These are phyloP conservation scores for Ganoderma sinense DNA, from an alignment of 1,284 basidiomycete species.

Conservation along the genomic window DNA sequence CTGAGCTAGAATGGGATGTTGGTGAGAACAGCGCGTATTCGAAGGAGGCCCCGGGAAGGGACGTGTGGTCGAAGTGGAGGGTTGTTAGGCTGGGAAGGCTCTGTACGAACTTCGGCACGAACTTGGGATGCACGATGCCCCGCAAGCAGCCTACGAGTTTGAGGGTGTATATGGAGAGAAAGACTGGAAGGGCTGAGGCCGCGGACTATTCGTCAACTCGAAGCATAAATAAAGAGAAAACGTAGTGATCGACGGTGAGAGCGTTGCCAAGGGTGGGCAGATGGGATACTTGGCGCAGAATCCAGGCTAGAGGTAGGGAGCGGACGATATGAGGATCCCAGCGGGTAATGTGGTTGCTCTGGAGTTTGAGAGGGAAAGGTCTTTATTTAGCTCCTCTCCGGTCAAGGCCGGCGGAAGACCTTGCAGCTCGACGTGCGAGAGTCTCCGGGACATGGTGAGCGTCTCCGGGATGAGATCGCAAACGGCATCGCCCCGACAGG, in stretches of 20 bases:
- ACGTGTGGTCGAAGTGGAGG: not conserved
- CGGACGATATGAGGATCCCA: not conserved
- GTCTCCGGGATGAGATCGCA: not conserved
- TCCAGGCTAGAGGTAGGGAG: not conserved
- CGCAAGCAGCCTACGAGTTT: not conserved
- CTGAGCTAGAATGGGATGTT: not conserved
- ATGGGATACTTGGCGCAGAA: not conserved
- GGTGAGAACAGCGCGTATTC: not conserved
- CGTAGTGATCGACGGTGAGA: not conserved
- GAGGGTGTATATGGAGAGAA: not conserved
- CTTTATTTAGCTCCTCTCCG: not conserved
- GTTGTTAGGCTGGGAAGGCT: not conserved
- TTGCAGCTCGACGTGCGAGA: not conserved
- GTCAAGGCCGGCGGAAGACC: not conserved
- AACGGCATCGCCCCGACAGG: not conserved
- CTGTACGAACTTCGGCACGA: not conserved
- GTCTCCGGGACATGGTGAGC: not conserved
- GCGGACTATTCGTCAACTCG: too few species aligned
- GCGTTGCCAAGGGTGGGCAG: not conserved
- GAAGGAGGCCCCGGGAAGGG: not conserved
- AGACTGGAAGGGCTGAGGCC: not conserved
- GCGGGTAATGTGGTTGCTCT: not conserved
- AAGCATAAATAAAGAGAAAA: not conserved
- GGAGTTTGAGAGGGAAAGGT: not conserved
- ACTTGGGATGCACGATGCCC: too few species aligned